Base-by-base conservation (phyloP, 441 rosid species). In the Iberis amara region DNA sequence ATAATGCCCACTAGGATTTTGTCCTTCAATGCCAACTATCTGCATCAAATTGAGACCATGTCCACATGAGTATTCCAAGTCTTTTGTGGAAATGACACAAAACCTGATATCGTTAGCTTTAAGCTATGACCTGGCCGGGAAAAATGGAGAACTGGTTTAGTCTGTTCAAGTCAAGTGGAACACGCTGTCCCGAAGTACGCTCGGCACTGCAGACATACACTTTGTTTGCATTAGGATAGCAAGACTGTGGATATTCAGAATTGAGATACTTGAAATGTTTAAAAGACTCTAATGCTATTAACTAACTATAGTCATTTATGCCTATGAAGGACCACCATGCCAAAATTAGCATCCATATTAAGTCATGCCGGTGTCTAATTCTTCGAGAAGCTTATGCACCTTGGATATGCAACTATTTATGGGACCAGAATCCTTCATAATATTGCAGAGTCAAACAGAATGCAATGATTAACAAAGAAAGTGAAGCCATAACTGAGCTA, bases 1-100 rank as follows among this genome's bases (percentile, higher is more conserved):
- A 81, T 90, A 89, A 61, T 94, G 97, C 33, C 97, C 97, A 66
- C 97, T 89, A 55, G 96, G 96, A 76, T 94, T 94, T 57, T 81
- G 74, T 61, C 97, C 99, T 70, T 79, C 85, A 69, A 94, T 50
- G 57, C 91, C 97, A 42, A 94, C 82, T 57, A 89, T 75, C 99
- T 94, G 82, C 55, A 65, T 15, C 65, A 67, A 24, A 65, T 12
- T 23, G 40, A 68, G 38, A 56, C 48, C 44, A 64, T 23, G 10
- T 59, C 55, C 28, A 32, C 32, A 48, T 61, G 11, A 59, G 24
- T 52, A 23, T 12, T 39, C 18, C 1, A 7, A 9, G 44, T 14
- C 15, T 13, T 31, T 1, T 9, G 28, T 39, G 55, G 45, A 4
- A 12, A 39, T 55, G 54, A 47, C 28, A 49, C 33, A 33, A 62